Base-by-base conservation (phyloP, 768 basidiomycete genomes). In the Tylopilus subfusipes region DNA sequence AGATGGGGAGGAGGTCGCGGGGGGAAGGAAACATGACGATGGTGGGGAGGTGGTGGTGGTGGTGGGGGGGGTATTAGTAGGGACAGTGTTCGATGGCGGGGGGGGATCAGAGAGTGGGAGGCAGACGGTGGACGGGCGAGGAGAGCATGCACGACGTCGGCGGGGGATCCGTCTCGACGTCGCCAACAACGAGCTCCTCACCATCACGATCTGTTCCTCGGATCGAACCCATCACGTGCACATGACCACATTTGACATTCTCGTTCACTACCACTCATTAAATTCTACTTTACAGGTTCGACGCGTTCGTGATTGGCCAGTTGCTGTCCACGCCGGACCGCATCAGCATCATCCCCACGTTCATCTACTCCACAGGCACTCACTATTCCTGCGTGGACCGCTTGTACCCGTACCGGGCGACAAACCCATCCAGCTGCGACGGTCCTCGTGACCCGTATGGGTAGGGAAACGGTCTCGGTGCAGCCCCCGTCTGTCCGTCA, bases 371-470 rank as follows among this genome's bases (percentile, higher is more conserved):
- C 8, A 33, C 33, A 19, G 14, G 40, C 25, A 83, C 88, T 75
- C 70, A 95, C 93, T 97, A 96, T 54, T 78, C 82, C 19, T 79
- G 74, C 38, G 70, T 70, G 36, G 80, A 69, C 38, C 93, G 82
- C 72, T 77, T 86, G 78, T 82, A 98, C 7, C 92, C 94, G 66
- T 85, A 86, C 68, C 82, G 83, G 50, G 57, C 61, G 58, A 89
- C 84, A 68, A 93, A 99, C 1, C 68, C 72, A 21, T 92, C 90
- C 36, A 98, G 76, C 67, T 86, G 79, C 61, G 84, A 84, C 1
- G 96, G 97, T n/a, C 95, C 97, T 56, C 97, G 86, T 54, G 93
- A 93, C 42, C 97, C 97, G 68, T 98, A 99, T 6, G 86, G 83
- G 75, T 99, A 99, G 18, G 78, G 69, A 45, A 82, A 73, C 6